These are phyloP conservation scores for Epichloe glyceriae DNA, from an alignment of 2,329 filamentous ascomycete genomes.

Conservation along the genomic window DNA sequence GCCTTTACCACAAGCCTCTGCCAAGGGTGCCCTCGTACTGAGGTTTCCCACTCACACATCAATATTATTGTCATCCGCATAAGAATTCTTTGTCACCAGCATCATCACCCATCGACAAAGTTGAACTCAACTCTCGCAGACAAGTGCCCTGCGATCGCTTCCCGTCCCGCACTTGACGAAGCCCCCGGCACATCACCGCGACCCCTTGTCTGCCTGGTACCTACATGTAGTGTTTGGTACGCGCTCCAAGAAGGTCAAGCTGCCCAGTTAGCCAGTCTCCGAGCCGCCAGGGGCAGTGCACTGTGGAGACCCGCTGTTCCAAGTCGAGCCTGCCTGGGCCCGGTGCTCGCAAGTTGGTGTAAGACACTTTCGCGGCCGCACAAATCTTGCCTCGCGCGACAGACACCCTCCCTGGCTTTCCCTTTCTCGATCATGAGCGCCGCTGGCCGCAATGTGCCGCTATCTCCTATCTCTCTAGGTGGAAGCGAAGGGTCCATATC, in stretches of 20 bases:
- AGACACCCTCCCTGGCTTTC: constrained; percentile 10
- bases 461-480: constrained; percentile 72
- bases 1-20: no score
- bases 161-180: background rate
- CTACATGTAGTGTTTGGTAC: background rate
- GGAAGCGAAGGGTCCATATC: constrained; percentile 72
- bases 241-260: background rate
- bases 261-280: constrained; percentile 1
- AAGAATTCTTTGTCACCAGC: background rate
- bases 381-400: constrained; percentile 10
- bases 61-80: background rate
- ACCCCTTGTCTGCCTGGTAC: background rate
- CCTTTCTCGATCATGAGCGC: constrained; percentile 41
- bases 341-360: constrained; percentile 6
- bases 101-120: background rate
- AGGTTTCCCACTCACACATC: background rate
- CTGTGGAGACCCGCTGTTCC: constrained; percentile 1
- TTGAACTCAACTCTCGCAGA: background rate
- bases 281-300: constrained; percentile 3
- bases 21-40: background rate
- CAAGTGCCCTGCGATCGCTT: background rate
- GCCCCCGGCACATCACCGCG: background rate
- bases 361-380: constrained; percentile 9
- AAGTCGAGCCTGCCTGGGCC: constrained; percentile 2
- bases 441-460: constrained; percentile 55